Evolutionary conservation across 306 rosid genomes (phyloP), one percentile per base, ranked within the genome.

Genomic region (Prunus mira): DNA sequence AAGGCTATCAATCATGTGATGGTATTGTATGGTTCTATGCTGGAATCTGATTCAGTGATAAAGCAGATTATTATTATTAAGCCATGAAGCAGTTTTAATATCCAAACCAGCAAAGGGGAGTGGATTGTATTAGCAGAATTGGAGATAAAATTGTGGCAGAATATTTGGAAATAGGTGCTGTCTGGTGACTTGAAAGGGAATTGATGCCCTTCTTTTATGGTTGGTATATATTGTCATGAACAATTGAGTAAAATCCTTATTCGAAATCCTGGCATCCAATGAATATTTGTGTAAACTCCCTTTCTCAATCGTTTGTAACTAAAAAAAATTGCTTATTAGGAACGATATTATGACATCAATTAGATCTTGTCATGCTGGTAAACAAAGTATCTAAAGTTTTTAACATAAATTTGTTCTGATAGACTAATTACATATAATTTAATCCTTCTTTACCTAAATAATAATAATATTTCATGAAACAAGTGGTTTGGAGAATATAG

Each of bases 381-480:
- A 71, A 58, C 56, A 62, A 73, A 77, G 50, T 43, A 80, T 79
- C 67, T 75, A 60, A 72, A 81, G 34, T 85, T 82, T 55, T 55
- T 34, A 69, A 82, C 88, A 67, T 87, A 83, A 85, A 79, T 76
- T 76, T 83, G 70, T 75, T 43, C 69, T 81, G 73, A 28, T 66
- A 12, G 62, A 24, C 58, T 9, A 25, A 25, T 56, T 56, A 20
- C 62, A 46, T 41, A 52, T 13, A 38, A 38, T 17, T 41, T 41
- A 22, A 17, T 67, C n/a, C 27, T 49, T 12, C n/a, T 57, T 57
- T 67, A 17, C 13, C 69, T 76, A 73, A 75, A 30, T 75, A 25
- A 25, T 32, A 32, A 51, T 78, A 56, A 71, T 77, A 66, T 54
- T 83, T 81, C 58, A 77, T 66, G 71, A 81, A 67, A 60, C 25